Percentiles rank a stretch among this genome's conserved stretches.
These are phyloP conservation scores for Phaeodactylum tricornutum DNA, from an alignment of 108 stramenopile genomes.

Conservation along the genomic window DNA sequence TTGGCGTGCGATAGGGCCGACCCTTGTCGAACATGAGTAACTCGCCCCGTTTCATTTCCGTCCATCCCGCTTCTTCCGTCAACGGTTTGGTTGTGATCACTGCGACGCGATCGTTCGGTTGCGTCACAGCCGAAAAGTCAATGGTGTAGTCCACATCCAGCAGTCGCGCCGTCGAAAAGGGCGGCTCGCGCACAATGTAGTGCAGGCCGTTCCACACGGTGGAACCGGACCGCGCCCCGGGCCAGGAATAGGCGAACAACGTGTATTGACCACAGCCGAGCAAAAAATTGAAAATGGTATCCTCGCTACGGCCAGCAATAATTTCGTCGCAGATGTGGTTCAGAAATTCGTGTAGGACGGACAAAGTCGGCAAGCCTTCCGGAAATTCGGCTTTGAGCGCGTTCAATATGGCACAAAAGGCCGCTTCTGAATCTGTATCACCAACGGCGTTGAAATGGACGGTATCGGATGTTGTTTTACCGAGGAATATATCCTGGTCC, in stretches of 20 bases:
- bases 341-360: slow-evolving; percentile 63
- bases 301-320: slow-evolving; percentile 35
- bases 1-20: slow-evolving; percentile 21
- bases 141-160: slow-evolving; percentile 36
- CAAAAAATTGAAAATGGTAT: slow-evolving; percentile 84
- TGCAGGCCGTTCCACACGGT: slow-evolving; percentile 82
- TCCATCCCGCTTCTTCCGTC: slow-evolving; percentile 64
- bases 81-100: slow-evolving; percentile 86
- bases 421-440: slow-evolving; percentile 85
- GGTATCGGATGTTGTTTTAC: slow-evolving; percentile 11
- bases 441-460: slow-evolving; percentile 64
- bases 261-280: slow-evolving; percentile 63
- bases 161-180: slow-evolving; percentile 58
- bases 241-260: slow-evolving; percentile 77
- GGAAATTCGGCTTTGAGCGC: slow-evolving; percentile 62
- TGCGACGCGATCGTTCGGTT: slow-evolving; percentile 67
- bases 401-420: slow-evolving; percentile 88
- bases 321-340: slow-evolving; percentile 58
- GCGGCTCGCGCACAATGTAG: slow-evolving; percentile 68
- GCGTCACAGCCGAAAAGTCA: slow-evolving; percentile 46
- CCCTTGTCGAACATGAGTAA: slow-evolving; percentile 69
- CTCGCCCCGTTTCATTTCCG: slow-evolving; percentile 65
- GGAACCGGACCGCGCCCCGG: slow-evolving; percentile 72
- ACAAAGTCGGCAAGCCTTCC: slow-evolving; percentile 52
- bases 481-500: slow-evolving; percentile 1